Conservation (phyloP, 169 alveolate species). For the Plasmodium coatneyi region DNA sequence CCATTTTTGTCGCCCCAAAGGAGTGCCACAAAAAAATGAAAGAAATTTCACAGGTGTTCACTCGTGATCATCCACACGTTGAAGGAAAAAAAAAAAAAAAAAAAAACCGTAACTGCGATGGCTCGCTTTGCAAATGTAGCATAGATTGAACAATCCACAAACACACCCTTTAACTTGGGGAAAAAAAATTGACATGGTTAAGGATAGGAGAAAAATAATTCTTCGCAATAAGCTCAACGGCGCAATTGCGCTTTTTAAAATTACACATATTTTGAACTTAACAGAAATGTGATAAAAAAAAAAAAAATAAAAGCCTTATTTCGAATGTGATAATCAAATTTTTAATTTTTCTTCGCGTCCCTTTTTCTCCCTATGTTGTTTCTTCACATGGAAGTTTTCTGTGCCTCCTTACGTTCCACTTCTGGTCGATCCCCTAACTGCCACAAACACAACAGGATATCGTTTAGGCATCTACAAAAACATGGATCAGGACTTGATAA, state of each 20-base stretch:
- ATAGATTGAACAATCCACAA: background rate
- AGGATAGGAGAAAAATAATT: background rate
- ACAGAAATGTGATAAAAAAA: background rate
- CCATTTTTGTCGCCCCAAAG: background rate
- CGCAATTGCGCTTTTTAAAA: background rate
- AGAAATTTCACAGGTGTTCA: background rate
- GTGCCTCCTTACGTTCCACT: background rate
- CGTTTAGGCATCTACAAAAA: slow-evolving; percentile 4
- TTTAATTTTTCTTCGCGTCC: background rate
- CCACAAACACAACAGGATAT: background rate
- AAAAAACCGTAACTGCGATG: background rate
- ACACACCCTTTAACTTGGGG: background rate
- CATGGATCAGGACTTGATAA: slow-evolving; percentile 17
- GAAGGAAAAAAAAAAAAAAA: slow-evolving; percentile 5
- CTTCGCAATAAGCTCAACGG: background rate
- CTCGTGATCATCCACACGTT: background rate
- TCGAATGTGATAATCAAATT: background rate
- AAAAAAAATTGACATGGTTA: background rate
- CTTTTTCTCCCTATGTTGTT: background rate
- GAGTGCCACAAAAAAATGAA: background rate
- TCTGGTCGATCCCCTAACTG: background rate
- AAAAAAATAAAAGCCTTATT: background rate
- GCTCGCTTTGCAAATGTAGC: background rate
- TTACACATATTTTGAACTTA: background rate
- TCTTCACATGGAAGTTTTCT: background rate